Conservation (phyloP, 257 asterid genomes). For the Cynanchum wilfordii region DNA sequence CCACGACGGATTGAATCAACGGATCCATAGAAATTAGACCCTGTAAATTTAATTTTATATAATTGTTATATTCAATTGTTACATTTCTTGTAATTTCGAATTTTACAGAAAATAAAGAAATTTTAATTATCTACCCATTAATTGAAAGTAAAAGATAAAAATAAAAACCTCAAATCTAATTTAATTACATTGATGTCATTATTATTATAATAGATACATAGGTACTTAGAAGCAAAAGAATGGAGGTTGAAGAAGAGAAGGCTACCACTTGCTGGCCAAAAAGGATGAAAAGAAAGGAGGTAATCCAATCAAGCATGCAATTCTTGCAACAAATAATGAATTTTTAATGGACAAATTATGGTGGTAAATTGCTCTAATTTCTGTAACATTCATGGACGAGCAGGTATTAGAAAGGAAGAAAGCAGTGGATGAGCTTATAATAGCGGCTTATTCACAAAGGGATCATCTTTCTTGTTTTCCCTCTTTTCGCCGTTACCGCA, state of each 20-base stretch:
- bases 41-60: too few species aligned
- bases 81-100: too few species aligned
- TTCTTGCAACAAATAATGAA: background rate
- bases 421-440: conserved; percentile 38
- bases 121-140: too few species aligned
- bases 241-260: background rate
- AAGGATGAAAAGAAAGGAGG: conserved; percentile 8
- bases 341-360: background rate
- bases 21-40: too few species aligned
- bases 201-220: too few species aligned
- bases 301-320: background rate
- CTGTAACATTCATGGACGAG: conserved; percentile 47
- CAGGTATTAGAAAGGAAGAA: conserved; percentile 71
- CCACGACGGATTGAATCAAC: too few species aligned
- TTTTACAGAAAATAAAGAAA: too few species aligned
- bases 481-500: conserved; percentile 41
- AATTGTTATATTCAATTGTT: too few species aligned
- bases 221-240: too few species aligned
- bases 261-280: background rate
- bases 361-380: background rate
- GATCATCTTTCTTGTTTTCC: conserved; percentile 60
- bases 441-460: conserved; percentile 45
- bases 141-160: too few species aligned
- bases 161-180: too few species aligned
- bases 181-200: too few species aligned